phyloP scores from a whole-genome alignment of 768 basidiomycete genomes.

The Roridomyces roridus region DNA sequence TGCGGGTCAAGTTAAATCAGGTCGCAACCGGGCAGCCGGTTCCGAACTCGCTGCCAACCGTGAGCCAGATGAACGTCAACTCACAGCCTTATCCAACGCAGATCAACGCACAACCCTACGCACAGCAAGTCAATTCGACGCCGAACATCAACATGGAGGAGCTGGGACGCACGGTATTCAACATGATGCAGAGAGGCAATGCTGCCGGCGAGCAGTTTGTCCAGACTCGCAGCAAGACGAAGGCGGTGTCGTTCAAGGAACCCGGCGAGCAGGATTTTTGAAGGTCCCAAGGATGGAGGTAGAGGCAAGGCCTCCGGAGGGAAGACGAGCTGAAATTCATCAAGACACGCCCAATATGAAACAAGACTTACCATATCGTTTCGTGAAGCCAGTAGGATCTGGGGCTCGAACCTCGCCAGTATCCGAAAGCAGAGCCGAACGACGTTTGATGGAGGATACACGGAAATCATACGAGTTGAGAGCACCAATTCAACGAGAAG shows the following conservation, averaged over 20 bases:
- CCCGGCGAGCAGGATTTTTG: slow-evolving; percentile 17
- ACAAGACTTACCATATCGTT: slow-evolving; percentile 6
- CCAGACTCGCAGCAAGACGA: slow-evolving; percentile 2
- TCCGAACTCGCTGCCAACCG: background rate
- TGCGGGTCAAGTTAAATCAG: slow-evolving; percentile 12
- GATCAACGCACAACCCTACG: background rate
- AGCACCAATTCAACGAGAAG: slow-evolving; percentile 13
- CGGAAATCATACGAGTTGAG: slow-evolving; percentile 8
- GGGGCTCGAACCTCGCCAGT: slow-evolving; percentile 16
- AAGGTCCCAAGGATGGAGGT: slow-evolving; percentile 13
- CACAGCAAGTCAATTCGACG: background rate
- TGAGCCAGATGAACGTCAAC: background rate
- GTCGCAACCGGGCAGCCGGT: background rate
- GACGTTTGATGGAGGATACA: background rate
- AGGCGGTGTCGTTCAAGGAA: background rate
- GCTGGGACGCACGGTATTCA: slow-evolving; percentile 6
- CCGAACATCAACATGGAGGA: background rate
- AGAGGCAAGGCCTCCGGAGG: slow-evolving; percentile 12
- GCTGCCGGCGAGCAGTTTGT: slow-evolving; percentile 1
- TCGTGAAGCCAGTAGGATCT: slow-evolving; percentile 1
- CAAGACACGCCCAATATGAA: background rate
- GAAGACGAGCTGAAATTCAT: background rate
- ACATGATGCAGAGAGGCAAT: background rate
- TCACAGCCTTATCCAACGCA: background rate
- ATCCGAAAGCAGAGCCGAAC: background rate